These are phyloP conservation scores for Colletotrichum musicola DNA, from an alignment of 2,329 filamentous ascomycete genomes.

Conservation along the genomic window DNA sequence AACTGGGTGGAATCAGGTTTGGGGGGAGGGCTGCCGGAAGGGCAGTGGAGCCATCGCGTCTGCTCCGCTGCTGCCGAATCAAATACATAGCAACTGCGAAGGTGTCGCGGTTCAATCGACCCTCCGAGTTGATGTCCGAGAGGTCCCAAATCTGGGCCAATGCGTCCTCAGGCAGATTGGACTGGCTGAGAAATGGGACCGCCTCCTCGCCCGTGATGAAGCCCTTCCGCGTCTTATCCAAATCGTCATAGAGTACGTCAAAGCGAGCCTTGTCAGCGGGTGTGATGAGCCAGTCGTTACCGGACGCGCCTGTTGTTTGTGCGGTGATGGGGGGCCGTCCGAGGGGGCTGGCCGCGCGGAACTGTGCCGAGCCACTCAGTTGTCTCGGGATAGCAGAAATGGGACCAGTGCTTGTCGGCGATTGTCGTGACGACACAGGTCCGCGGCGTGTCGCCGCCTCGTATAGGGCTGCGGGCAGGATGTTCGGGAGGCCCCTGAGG, in stretches of 20 bases:
- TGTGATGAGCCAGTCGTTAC: constrained; percentile 82
- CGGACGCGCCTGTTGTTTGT: constrained; percentile 53
- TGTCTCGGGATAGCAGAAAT: constrained; percentile 84
- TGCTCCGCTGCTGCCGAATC: constrained; percentile 88
- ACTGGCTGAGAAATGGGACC: constrained; percentile 93
- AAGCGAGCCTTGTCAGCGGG: constrained; percentile 88
- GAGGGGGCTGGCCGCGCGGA: constrained; percentile 72
- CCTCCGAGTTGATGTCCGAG: constrained; percentile 91
- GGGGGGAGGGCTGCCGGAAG: constrained; percentile 83
- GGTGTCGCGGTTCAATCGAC: constrained; percentile 86
- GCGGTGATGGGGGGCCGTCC: constrained; percentile 62
- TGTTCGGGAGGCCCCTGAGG: constrained; percentile 82
- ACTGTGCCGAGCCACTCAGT: constrained; percentile 77
- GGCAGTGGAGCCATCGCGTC: constrained; percentile 69
- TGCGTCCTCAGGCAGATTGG: constrained; percentile 86
- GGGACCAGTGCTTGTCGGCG: constrained; percentile 64
- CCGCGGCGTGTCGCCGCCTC: constrained; percentile 84
- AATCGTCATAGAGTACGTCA: constrained; percentile 84
- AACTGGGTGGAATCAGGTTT: constrained; percentile 86
- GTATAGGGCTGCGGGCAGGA: constrained; percentile 86
- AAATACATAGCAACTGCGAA: constrained; percentile 98
- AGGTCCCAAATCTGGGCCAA: constrained; percentile 98
- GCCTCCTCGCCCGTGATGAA: constrained; percentile 95
- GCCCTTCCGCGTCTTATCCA: constrained; percentile 85
- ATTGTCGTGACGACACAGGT: constrained; percentile 59